Percentiles rank a stretch among this genome's conserved stretches.
Conservation (phyloP, 495 filamentous ascomycete genomes). For the Margaritispora aquatica region DNA sequence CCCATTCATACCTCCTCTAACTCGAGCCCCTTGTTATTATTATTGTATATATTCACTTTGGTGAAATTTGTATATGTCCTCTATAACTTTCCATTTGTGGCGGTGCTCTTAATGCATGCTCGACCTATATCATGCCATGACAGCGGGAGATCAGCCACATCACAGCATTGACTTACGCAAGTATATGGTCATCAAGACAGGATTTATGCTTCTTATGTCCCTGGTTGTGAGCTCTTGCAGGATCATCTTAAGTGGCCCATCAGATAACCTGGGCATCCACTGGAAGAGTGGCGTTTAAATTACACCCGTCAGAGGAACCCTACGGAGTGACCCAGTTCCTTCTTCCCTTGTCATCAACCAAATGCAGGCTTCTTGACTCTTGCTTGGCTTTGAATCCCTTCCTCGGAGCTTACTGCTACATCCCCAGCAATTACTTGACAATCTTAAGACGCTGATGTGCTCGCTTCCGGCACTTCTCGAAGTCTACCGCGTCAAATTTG, state of each 20-base stretch:
- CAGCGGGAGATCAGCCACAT: background rate
- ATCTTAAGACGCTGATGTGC: background rate
- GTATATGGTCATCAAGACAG: background rate
- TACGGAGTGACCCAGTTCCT: background rate
- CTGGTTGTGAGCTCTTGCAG: background rate
- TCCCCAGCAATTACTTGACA: background rate
- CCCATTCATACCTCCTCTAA: background rate
- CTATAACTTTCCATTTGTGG: background rate
- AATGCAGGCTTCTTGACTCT: background rate
- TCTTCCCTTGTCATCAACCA: background rate
- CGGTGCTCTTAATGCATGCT: background rate
- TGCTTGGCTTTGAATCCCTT: slow-evolving; percentile 3
- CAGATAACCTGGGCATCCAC: background rate
- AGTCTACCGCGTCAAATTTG: slow-evolving; percentile 5
- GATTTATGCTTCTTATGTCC: background rate
- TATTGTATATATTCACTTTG: no score
- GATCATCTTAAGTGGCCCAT: background rate
- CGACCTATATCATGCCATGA: background rate
- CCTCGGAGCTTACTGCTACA: slow-evolving; percentile 13
- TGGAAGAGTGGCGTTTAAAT: background rate
- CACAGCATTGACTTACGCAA: background rate
- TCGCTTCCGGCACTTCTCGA: slow-evolving; percentile 15
- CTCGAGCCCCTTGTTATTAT: background rate
- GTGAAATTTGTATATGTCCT: no score
- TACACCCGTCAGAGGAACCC: background rate